A percentile compares a stretch with the other conserved stretches of the same genome.
Evolutionary conservation across 2,329 filamentous ascomycete species (phyloP).

Genomic region (Bipolaris sorokiniana): DNA sequence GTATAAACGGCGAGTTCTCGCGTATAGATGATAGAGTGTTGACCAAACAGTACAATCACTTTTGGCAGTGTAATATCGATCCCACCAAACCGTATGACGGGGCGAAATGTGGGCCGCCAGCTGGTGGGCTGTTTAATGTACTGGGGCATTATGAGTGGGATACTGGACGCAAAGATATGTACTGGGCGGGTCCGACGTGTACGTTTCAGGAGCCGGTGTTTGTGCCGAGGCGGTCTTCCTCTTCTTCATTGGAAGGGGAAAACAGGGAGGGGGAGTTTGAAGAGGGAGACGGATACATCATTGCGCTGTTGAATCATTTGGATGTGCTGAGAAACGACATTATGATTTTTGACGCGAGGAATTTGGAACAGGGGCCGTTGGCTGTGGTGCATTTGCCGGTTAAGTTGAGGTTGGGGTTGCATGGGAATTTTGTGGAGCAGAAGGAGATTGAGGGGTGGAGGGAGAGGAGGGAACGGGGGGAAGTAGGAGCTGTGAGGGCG

Average conservation of each 20-base stretch:
- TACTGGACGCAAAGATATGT: conserved; percentile 41
- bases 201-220: conserved; percentile 63
- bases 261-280: conserved; percentile 56
- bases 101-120: conserved; percentile 40
- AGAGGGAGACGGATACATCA: conserved; percentile 59
- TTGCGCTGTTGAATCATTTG: conserved; percentile 54
- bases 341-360: conserved; percentile 51
- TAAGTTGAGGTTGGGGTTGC: conserved; percentile 40
- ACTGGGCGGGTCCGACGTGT: conserved; percentile 46
- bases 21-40: conserved; percentile 55
- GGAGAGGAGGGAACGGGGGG: conserved; percentile 37
- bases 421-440: conserved; percentile 44
- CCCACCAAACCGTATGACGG: conserved; percentile 39
- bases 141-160: conserved; percentile 45
- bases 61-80: conserved; percentile 52
- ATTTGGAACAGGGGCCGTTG: conserved; percentile 48
- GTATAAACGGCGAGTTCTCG: conserved; percentile 53
- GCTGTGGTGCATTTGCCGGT: conserved; percentile 52
- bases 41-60: conserved; percentile 48
- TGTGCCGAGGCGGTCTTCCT: conserved; percentile 52
- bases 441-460: conserved; percentile 40
- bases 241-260: conserved; percentile 32
- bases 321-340: conserved; percentile 51
- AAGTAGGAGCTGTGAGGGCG: conserved; percentile 30
- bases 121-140: conserved; percentile 43